Conservation (phyloP, 495 filamentous ascomycete species). For the Trichoderma orchidacearum region DNA sequence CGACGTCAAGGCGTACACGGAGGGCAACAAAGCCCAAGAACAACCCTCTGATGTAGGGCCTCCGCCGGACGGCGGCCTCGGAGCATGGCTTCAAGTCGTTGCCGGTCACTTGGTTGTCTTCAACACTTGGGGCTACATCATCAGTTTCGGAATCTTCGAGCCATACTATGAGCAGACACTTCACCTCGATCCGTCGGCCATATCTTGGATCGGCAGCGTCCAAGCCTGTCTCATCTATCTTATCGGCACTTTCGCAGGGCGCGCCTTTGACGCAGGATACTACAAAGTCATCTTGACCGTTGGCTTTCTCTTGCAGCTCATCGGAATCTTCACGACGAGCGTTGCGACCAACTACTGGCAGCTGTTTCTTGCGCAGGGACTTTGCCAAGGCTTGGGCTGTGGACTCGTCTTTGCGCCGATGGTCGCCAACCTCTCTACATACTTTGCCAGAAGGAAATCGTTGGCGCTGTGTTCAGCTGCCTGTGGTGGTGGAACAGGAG, state of each 20-base stretch:
- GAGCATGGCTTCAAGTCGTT: conserved; percentile 43
- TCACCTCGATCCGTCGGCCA: conserved; percentile 25
- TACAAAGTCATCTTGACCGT: conserved; percentile 20
- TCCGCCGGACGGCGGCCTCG: conserved; percentile 46
- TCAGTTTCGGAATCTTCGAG: conserved; percentile 63
- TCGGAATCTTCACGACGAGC: conserved; percentile 63
- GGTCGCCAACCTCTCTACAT: conserved; percentile 56
- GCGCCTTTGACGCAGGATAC: conserved; percentile 54
- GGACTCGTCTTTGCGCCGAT: conserved; percentile 62
- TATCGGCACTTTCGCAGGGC: conserved; percentile 52
- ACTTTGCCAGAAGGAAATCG: conserved; percentile 54
- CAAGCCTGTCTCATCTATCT: conserved; percentile 66
- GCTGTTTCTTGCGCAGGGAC: conserved; percentile 70
- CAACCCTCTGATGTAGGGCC: conserved; percentile 18
- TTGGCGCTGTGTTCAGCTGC: conserved; percentile 58
- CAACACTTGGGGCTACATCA: conserved; percentile 31
- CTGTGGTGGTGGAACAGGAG: conserved; percentile 59
- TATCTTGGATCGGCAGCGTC: conserved; percentile 57
- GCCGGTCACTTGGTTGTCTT: conserved; percentile 20
- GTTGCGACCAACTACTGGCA: conserved; percentile 61
- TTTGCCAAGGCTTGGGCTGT: conserved; percentile 60
- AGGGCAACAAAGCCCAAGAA: neutral
- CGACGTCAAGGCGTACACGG: neutral
- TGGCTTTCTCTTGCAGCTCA: conserved; percentile 34
- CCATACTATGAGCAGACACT: conserved; percentile 47